These are phyloP conservation scores for Apophysomyces sp. DNA, from an alignment of 371 early-diverging fungal genomes.

Conservation along the genomic window DNA sequence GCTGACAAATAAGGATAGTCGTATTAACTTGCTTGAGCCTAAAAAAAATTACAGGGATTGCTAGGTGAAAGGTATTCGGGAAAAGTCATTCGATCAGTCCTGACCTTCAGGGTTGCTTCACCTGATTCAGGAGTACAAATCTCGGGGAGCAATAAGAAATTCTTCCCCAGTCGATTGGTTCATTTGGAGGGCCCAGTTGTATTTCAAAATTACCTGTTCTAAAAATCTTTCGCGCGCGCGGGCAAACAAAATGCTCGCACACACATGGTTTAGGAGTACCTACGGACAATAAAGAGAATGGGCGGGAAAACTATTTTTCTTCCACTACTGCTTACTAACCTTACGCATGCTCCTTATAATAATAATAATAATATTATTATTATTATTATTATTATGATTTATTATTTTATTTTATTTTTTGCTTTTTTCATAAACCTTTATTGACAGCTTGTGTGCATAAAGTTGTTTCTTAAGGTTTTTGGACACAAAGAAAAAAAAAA, in stretches of 20 bases:
- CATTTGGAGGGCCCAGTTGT: not conserved
- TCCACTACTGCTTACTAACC: conserved; percentile 2
- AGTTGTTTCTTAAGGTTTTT: not conserved
- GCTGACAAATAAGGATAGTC: not conserved
- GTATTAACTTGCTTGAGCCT: not conserved
- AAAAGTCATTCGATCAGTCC: not conserved
- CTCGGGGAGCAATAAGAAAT: not conserved
- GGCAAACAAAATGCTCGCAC: not conserved
- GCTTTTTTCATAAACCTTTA: too few species aligned
- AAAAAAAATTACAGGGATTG: not conserved
- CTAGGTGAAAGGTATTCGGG: not conserved
- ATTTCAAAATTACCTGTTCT: not conserved
- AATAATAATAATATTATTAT: too few species aligned
- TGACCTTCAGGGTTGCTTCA: not conserved
- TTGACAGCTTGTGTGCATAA: not conserved
- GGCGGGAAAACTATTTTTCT: not conserved
- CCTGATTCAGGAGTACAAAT: not conserved
- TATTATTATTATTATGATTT: too few species aligned
- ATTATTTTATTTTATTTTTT: too few species aligned
- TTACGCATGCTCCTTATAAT: too few species aligned
- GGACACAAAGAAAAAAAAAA: not conserved
- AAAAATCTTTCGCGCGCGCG: not conserved
- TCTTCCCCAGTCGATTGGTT: not conserved
- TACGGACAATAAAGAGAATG: not conserved
- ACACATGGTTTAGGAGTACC: not conserved